These are phyloP conservation scores for Monilinia laxa DNA, from an alignment of 2,329 filamentous ascomycete species.

Conservation along the genomic window DNA sequence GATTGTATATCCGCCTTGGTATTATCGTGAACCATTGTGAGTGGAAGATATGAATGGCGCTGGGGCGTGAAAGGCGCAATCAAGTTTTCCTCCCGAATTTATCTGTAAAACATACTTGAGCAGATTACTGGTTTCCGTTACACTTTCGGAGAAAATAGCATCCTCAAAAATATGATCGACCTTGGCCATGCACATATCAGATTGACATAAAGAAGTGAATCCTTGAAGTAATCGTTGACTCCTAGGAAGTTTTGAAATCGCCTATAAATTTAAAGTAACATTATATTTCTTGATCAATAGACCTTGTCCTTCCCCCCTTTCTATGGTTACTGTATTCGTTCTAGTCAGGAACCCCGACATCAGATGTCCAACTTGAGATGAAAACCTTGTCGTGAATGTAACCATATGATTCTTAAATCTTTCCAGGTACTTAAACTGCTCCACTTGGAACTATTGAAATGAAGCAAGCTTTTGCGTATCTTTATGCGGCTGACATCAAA, in stretches of 20 bases:
- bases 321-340: neutral
- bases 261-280: neutral
- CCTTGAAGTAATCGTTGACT: neutral
- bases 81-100: neutral
- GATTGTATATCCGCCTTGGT: neutral
- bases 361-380: conserved; percentile 17
- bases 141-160: neutral
- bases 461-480: conserved; percentile 5
- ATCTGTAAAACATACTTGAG: neutral
- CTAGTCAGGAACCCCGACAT: conserved; percentile 9
- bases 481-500: conserved; percentile 9
- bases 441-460: conserved; percentile 22
- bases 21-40: conserved; percentile 8
- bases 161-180: neutral
- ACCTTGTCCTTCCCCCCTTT: neutral
- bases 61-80: neutral
- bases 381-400: conserved; percentile 14
- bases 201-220: neutral
- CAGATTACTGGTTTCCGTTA: neutral
- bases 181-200: neutral
- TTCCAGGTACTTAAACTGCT: neutral
- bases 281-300: neutral
- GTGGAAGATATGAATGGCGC: neutral
- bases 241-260: neutral
- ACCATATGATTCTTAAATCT: neutral